Conservation (phyloP, 176 grass and related monocot species). For the Eleusine coracana region DNA sequence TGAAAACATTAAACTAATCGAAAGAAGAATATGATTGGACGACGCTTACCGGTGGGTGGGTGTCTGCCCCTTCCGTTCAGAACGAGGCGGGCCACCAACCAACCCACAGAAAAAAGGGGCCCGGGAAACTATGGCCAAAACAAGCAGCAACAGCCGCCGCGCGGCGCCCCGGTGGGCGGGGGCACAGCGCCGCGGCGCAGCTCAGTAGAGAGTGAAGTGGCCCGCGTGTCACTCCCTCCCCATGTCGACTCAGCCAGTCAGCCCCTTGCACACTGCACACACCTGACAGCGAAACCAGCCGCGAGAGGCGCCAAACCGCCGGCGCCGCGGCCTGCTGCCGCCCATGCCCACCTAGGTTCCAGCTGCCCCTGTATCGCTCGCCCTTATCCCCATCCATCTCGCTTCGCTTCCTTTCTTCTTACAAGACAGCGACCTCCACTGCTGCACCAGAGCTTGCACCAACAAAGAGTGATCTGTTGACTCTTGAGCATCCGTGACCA, state of each 20-base stretch:
- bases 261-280: background rate
- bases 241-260: background rate
- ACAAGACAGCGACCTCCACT: slow-evolving; percentile 18
- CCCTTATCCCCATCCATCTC: slow-evolving; percentile 6
- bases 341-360: background rate
- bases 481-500: slow-evolving; percentile 1
- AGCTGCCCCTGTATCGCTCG: background rate
- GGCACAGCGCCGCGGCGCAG: background rate
- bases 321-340: slow-evolving; percentile 23
- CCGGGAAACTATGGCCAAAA: background rate
- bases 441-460: background rate
- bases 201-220: background rate
- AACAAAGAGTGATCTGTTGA: background rate
- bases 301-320: slow-evolving; percentile 7
- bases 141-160: background rate
- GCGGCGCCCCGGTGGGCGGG: background rate
- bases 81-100: background rate
- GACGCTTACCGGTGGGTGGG: background rate
- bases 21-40: background rate
- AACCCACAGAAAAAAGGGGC: background rate
- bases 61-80: background rate
- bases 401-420: background rate
- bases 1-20: background rate
- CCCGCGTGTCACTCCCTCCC: background rate
- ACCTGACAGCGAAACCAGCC: slow-evolving; percentile 19